Evolutionary conservation across 495 filamentous ascomycete genomes (phyloP).

Genomic region (Articulospora tetracladia): DNA sequence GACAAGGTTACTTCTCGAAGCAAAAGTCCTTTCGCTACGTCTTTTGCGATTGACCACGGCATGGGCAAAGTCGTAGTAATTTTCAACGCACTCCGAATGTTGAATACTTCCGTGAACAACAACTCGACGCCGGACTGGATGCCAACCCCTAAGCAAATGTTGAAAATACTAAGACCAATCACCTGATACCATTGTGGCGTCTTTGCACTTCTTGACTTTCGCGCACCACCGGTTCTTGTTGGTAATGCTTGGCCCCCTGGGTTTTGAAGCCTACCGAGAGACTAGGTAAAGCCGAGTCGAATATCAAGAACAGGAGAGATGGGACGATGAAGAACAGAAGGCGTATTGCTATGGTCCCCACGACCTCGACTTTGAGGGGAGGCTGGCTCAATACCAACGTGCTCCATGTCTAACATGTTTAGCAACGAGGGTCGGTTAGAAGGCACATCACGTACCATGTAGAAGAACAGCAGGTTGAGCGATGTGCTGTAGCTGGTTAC

Average conservation of each 20-base stretch:
- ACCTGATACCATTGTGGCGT: conserved; percentile 42
- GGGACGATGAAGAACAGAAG: conserved; percentile 70
- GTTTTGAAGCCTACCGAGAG: conserved; percentile 65
- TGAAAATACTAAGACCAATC: conserved; percentile 55
- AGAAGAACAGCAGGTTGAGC: conserved; percentile 86
- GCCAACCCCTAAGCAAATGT: conserved; percentile 55
- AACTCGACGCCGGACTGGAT: conserved; percentile 56
- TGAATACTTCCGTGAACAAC: conserved; percentile 45
- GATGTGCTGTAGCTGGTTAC: conserved; percentile 68
- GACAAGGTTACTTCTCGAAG: conserved; percentile 47
- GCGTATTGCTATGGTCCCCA: conserved; percentile 65
- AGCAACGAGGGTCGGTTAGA: background rate
- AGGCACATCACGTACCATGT: conserved; percentile 38
- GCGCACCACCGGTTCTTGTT: conserved; percentile 39
- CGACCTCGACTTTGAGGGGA: conserved; percentile 70
- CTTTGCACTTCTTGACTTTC: conserved; percentile 23
- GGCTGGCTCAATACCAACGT: conserved; percentile 76
- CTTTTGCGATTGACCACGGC: conserved; percentile 56
- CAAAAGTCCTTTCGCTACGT: conserved; percentile 46
- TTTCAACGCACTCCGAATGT: conserved; percentile 51
- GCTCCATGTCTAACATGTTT: conserved; percentile 58
- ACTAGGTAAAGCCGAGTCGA: conserved; percentile 67
- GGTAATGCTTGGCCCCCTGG: conserved; percentile 60
- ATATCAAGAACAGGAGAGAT: conserved; percentile 65
- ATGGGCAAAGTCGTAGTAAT: conserved; percentile 55